Evolutionary conservation across 352 stramenopile genomes (phyloP).

Genomic region (Phytophthora parvispora): DNA sequence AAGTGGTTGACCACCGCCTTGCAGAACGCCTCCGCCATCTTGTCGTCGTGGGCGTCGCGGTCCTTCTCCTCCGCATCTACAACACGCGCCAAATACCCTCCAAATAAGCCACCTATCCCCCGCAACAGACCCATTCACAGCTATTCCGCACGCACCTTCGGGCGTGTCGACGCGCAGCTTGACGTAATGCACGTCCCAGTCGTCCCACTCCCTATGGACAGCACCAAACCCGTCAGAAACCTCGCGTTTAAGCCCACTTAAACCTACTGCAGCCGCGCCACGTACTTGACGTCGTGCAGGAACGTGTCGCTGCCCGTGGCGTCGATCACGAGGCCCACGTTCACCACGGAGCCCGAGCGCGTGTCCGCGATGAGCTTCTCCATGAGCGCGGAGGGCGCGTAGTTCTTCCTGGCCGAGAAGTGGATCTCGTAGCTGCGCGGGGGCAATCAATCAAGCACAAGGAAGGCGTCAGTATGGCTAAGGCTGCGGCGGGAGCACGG

Average conservation of each 20-base stretch:
- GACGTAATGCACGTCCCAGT: constrained; percentile 89
- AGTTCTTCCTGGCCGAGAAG: constrained; percentile 65
- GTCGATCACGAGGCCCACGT: constrained; percentile 84
- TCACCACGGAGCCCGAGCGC: constrained; percentile 67
- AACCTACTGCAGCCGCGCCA: neutral
- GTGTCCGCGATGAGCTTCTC: constrained; percentile 82
- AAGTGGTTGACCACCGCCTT: constrained; percentile 67
- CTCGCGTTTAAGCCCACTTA: neutral
- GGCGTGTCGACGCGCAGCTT: constrained; percentile 61
- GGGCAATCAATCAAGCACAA: constrained; percentile 4
- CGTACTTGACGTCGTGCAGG: constrained; percentile 82
- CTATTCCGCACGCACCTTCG: constrained; percentile 36
- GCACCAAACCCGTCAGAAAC: neutral
- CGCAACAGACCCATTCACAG: neutral
- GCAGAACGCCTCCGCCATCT: constrained; percentile 72
- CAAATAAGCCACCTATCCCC: neutral
- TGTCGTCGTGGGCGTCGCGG: constrained; percentile 51
- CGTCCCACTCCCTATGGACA: constrained; percentile 80
- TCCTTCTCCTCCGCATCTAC: constrained; percentile 43
- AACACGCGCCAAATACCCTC: constrained; percentile 1
- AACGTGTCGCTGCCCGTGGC: constrained; percentile 77
- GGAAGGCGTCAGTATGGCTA: constrained; percentile 1
- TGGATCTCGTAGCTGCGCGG: constrained; percentile 86
- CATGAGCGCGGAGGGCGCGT: constrained; percentile 81
- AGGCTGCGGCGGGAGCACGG: neutral